phyloP scores from a whole-genome alignment of 176 grass and related monocot species.

The Raddia distichophylla region DNA sequence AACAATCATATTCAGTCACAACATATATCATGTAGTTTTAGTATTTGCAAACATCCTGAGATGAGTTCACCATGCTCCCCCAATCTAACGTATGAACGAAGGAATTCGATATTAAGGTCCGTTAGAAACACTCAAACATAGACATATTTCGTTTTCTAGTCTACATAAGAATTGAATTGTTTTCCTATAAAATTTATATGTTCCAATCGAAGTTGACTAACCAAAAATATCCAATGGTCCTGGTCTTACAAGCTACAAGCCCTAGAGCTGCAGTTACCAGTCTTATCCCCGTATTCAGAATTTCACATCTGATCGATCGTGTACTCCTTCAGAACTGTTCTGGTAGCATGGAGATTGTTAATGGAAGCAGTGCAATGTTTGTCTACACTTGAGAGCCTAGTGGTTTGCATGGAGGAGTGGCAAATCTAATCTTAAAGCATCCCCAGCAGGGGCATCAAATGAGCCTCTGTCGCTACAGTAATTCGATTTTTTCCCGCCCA shows the following conservation, averaged over 20 bases:
- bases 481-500: too few species aligned
- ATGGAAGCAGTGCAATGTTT: slow-evolving; percentile 21
- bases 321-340: neutral
- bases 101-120: neutral
- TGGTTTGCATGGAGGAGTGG: neutral
- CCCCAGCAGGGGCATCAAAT: too few species aligned
- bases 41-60: too few species aligned
- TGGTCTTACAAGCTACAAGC: neutral
- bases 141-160: too few species aligned
- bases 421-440: slow-evolving; percentile 49
- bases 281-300: slow-evolving; percentile 7
- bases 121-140: too few species aligned
- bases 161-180: too few species aligned
- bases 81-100: neutral
- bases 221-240: too few species aligned
- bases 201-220: too few species aligned
- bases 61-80: neutral
- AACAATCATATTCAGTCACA: too few species aligned
- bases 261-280: neutral
- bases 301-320: slow-evolving; percentile 2
- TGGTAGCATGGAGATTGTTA: slow-evolving; percentile 17
- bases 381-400: slow-evolving; percentile 29
- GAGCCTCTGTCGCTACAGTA: too few species aligned
- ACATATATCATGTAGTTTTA: too few species aligned
- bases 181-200: too few species aligned